Conservation (phyloP, 2,329 filamentous ascomycete species). For the Scortechinia acanthostroma region DNA sequence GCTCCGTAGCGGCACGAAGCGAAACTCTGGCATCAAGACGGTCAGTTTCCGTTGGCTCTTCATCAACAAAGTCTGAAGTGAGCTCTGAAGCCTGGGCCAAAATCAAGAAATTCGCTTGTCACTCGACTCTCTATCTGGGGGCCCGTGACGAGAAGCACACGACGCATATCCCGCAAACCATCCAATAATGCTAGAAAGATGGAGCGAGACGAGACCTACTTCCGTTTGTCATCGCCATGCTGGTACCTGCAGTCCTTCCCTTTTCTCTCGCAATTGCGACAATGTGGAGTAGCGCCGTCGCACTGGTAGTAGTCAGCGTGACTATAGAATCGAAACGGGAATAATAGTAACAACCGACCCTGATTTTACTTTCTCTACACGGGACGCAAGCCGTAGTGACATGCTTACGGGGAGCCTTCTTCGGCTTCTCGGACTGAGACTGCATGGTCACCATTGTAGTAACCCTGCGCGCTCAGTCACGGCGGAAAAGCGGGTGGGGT, state of each 20-base stretch:
- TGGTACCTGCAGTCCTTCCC: slow-evolving; percentile 14
- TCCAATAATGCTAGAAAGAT: too few species aligned
- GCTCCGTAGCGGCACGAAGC: slow-evolving; percentile 13
- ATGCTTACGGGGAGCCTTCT: slow-evolving; percentile 8
- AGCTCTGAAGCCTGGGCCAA: too few species aligned
- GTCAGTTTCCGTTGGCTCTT: background rate
- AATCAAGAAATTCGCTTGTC: too few species aligned
- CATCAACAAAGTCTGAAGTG: too few species aligned
- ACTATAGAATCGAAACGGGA: background rate
- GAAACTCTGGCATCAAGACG: slow-evolving; percentile 9
- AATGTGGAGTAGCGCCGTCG: slow-evolving; percentile 7
- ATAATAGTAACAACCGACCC: slow-evolving; percentile 13
- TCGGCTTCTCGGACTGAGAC: background rate
- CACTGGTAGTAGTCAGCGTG: slow-evolving; percentile 5
- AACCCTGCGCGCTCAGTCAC: too few species aligned
- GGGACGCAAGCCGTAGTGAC: slow-evolving; percentile 13
- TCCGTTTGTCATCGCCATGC: slow-evolving; percentile 15
- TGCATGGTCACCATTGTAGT: background rate
- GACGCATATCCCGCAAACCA: too few species aligned
- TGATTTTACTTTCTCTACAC: slow-evolving; percentile 28
- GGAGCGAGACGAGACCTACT: slow-evolving; percentile 11
- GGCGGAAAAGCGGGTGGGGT: too few species aligned
- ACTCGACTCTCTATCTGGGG: too few species aligned
- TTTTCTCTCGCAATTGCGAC: slow-evolving; percentile 13
- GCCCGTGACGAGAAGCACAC: too few species aligned